Evolutionary conservation across 164 flowering plant genomes (phyloP).

Genomic region (Umbellularia californica): DNA sequence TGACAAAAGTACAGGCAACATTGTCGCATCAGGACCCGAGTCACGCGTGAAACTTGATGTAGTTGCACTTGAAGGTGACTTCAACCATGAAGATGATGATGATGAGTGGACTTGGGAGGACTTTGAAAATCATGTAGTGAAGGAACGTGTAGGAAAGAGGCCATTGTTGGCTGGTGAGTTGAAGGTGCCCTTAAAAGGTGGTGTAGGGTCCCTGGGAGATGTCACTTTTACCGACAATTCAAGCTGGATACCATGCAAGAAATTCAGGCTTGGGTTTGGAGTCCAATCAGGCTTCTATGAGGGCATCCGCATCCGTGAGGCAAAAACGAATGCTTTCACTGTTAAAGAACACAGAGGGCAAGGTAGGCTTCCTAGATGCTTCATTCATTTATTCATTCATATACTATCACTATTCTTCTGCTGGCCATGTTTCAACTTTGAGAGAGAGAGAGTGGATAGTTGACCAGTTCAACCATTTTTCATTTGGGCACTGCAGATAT

Average conservation of each 20-base stretch:
- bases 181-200: conserved; percentile 76
- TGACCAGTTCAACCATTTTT: no score
- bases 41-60: conserved; percentile 71
- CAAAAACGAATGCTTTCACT: conserved; percentile 89
- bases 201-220: conserved; percentile 93
- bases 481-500: no score
- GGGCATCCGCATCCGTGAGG: conserved; percentile 79
- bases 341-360: conserved; percentile 98
- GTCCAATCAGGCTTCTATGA: conserved; percentile 72
- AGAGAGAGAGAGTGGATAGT: no score
- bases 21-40: conserved; percentile 79
- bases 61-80: conserved; percentile 93
- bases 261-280: conserved; percentile 84
- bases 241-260: conserved; percentile 94
- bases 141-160: conserved; percentile 94
- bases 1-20: conserved; percentile 62
- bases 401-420: neutral
- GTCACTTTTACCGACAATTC: conserved; percentile 94
- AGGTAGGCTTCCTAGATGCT: conserved; percentile 41
- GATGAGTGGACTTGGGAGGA: neutral
- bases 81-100: conserved; percentile 42
- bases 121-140: conserved; percentile 7
- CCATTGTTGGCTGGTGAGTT: conserved; percentile 88
- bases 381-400: no score
- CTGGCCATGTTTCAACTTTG: neutral